Percentiles rank a stretch among this genome's conserved stretches.
phyloP scores from a whole-genome alignment of 176 grass and related monocot genomes.

The Oryza nivara region DNA sequence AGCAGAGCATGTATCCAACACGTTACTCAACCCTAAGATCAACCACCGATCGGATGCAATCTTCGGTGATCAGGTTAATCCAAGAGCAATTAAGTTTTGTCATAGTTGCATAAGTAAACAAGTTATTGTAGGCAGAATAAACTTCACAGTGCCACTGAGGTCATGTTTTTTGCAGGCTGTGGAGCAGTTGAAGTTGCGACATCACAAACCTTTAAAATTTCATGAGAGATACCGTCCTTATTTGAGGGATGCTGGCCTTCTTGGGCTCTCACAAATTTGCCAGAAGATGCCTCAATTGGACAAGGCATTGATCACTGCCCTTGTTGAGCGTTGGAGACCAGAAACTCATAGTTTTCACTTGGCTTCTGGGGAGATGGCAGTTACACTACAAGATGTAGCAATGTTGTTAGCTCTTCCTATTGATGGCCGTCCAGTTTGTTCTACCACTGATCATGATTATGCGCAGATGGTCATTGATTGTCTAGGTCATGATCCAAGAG shows the following conservation, averaged over 20 bases:
- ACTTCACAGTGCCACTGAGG: not conserved
- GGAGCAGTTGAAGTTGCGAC: slow-evolving; percentile 65
- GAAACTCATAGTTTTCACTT: slow-evolving; percentile 67
- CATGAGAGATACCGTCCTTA: slow-evolving; percentile 64
- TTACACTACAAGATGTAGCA: slow-evolving; percentile 65
- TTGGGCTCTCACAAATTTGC: slow-evolving; percentile 66
- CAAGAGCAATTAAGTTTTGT: slow-evolving; percentile 7
- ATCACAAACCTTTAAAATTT: slow-evolving; percentile 67
- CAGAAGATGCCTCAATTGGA: slow-evolving; percentile 65
- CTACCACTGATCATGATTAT: slow-evolving; percentile 62
- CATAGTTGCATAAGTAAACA: slow-evolving; percentile 18
- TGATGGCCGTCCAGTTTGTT: slow-evolving; percentile 57
- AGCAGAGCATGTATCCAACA: slow-evolving; percentile 32
- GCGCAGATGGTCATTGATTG: slow-evolving; percentile 57
- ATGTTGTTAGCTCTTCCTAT: slow-evolving; percentile 63
- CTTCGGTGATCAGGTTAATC: slow-evolving; percentile 61
- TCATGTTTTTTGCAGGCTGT: slow-evolving; percentile 42
- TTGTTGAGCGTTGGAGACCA: slow-evolving; percentile 69
- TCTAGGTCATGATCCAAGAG: slow-evolving; percentile 62
- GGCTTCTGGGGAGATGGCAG: slow-evolving; percentile 58
- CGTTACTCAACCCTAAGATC: slow-evolving; percentile 61
- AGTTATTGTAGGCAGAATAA: not conserved
- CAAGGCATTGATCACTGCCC: slow-evolving; percentile 67
- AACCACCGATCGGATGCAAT: slow-evolving; percentile 62
- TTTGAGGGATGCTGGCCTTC: slow-evolving; percentile 53